Evolutionary conservation across 2,329 filamentous ascomycete species (phyloP).

Genomic region (Fusarium caatingaense): DNA sequence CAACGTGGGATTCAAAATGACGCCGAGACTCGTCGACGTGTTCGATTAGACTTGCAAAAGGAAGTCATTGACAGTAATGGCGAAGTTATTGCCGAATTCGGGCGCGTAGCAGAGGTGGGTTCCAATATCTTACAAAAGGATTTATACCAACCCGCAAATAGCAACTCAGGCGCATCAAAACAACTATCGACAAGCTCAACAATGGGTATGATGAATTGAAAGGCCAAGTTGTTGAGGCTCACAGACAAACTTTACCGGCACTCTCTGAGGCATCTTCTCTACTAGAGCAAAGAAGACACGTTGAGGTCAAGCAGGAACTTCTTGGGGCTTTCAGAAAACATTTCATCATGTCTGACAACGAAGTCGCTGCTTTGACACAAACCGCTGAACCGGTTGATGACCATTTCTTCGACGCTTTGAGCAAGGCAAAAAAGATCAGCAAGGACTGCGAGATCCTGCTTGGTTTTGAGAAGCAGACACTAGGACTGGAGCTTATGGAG

Average conservation of each 20-base stretch:
- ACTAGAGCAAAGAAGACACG: constrained; percentile 76
- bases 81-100: constrained; percentile 88
- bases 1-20: constrained; percentile 77
- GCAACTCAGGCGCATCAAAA: constrained; percentile 88
- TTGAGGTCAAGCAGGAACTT: constrained; percentile 83
- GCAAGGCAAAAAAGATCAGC: constrained; percentile 86
- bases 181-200: constrained; percentile 82
- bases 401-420: constrained; percentile 81
- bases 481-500: constrained; percentile 92
- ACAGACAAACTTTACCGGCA: constrained; percentile 77
- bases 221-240: constrained; percentile 78
- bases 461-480: constrained; percentile 87
- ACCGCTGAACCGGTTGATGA: constrained; percentile 86
- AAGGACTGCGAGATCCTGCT: constrained; percentile 90
- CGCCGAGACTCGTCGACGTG: constrained; percentile 79
- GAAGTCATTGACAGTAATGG: constrained; percentile 95
- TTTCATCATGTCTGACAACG: constrained; percentile 86
- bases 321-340: constrained; percentile 82
- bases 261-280: constrained; percentile 81
- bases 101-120: constrained; percentile 84
- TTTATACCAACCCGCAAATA: constrained; percentile 55
- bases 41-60: constrained; percentile 86
- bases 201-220: constrained; percentile 84
- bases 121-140: not conserved
- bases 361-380: constrained; percentile 79